phyloP scores from a whole-genome alignment of 2,329 filamentous ascomycete species.

The Ascosphaera apis region DNA sequence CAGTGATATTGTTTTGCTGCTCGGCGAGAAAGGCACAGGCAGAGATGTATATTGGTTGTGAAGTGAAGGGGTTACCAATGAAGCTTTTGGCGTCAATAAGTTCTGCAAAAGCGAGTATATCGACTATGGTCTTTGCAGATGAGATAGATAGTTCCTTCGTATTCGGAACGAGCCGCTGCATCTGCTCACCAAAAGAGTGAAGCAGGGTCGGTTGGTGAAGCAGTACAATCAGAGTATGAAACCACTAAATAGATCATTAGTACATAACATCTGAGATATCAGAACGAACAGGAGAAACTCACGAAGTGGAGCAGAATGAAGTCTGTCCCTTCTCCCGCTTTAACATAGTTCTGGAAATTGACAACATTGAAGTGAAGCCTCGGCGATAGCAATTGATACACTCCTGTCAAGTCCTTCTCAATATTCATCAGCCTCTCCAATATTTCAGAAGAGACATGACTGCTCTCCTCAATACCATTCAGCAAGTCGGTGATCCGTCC shows the following conservation, averaged over 20 bases:
- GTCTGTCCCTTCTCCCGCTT: slow-evolving; percentile 58
- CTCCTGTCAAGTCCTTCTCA: slow-evolving; percentile 54
- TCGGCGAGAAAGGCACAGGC: slow-evolving; percentile 53
- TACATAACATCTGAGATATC: not conserved
- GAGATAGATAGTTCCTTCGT: slow-evolving; percentile 67
- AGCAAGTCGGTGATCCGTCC: slow-evolving; percentile 64
- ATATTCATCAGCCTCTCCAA: slow-evolving; percentile 50
- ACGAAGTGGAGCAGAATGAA: slow-evolving; percentile 63
- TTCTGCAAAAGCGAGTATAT: slow-evolving; percentile 69
- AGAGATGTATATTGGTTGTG: slow-evolving; percentile 77
- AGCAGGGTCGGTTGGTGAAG: slow-evolving; percentile 65
- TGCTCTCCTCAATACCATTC: slow-evolving; percentile 53
- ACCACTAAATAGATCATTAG: slow-evolving; percentile 33
- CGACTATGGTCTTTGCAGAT: slow-evolving; percentile 74
- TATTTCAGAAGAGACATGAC: slow-evolving; percentile 53
- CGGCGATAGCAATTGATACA: slow-evolving; percentile 51
- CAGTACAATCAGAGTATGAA: slow-evolving; percentile 65
- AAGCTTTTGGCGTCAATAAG: slow-evolving; percentile 69
- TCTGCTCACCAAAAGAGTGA: slow-evolving; percentile 46
- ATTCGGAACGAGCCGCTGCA: slow-evolving; percentile 53
- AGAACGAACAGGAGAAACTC: slow-evolving; percentile 3
- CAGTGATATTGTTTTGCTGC: too few relatives aligned
- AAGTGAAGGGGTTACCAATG: slow-evolving; percentile 71
- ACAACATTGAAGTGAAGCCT: slow-evolving; percentile 61
- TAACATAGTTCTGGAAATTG: slow-evolving; percentile 71